phyloP scores from a whole-genome alignment of 1,284 basidiomycete species.

The Naganishia sp. region DNA sequence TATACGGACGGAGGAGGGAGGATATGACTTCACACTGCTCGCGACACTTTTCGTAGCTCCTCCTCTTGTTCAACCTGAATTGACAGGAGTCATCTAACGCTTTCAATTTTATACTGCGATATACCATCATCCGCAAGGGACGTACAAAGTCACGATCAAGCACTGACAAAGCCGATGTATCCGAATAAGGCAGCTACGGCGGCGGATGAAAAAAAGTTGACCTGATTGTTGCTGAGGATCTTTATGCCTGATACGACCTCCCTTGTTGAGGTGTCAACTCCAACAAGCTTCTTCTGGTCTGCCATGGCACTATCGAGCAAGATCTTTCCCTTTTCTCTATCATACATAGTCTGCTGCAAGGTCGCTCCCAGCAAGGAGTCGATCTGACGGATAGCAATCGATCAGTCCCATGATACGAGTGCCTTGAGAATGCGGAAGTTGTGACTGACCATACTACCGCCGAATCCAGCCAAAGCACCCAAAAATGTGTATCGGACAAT shows the following conservation, averaged over 20 bases:
- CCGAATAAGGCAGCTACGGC: constrained; percentile 16
- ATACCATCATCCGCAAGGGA: not conserved
- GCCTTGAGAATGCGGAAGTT: not conserved
- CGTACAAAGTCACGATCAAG: not conserved
- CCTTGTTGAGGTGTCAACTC: not conserved
- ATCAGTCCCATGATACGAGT: constrained; percentile 12
- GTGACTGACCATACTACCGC: constrained; percentile 70
- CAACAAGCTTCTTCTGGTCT: constrained; percentile 9
- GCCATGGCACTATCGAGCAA: constrained; percentile 54
- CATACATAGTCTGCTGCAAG: constrained; percentile 78
- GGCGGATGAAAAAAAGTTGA: constrained; percentile 31
- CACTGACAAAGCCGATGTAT: constrained; percentile 7
- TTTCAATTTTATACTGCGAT: no score
- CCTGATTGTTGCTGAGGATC: constrained; percentile 32
- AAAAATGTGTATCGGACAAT: constrained; percentile 58
- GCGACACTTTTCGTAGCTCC: no score
- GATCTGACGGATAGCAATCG: constrained; percentile 55
- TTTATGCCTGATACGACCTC: constrained; percentile 24
- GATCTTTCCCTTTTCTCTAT: constrained; percentile 64
- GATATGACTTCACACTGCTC: no score
- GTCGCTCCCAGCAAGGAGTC: constrained; percentile 88
- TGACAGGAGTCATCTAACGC: no score
- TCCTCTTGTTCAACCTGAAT: no score
- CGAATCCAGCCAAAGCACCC: constrained; percentile 60
- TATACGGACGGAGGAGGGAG: no score